phyloP scores from a whole-genome alignment of 148 eudicot species.

The Persicaria maculosa region DNA sequence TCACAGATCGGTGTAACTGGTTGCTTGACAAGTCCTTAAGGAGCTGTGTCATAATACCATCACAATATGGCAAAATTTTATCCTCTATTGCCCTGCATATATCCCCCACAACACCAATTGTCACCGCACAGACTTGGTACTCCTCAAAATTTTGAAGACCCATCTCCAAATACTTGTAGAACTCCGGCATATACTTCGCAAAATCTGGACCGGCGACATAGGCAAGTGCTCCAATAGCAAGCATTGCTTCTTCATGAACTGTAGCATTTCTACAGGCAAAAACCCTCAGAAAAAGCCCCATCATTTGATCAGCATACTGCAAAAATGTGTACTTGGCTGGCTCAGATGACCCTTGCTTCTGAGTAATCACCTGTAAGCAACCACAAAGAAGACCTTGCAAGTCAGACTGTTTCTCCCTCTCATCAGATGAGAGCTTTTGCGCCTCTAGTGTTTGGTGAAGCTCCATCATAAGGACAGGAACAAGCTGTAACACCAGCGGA shows the following conservation, averaged over 20 bases:
- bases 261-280: slow-evolving; percentile 87
- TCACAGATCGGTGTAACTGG: slow-evolving; percentile 88
- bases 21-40: slow-evolving; percentile 87
- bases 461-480: slow-evolving; percentile 83
- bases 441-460: slow-evolving; percentile 83
- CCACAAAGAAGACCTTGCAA: slow-evolving; percentile 96
- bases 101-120: slow-evolving; percentile 95
- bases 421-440: slow-evolving; percentile 70
- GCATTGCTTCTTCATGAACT: slow-evolving; percentile 95
- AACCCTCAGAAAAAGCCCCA: slow-evolving; percentile 75
- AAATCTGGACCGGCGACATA: slow-evolving; percentile 77
- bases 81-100: slow-evolving; percentile 88
- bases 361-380: slow-evolving; percentile 86
- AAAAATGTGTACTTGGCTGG: slow-evolving; percentile 52
- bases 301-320: slow-evolving; percentile 85
- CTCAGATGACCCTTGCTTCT: slow-evolving; percentile 82
- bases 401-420: slow-evolving; percentile 57
- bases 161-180: slow-evolving; percentile 82
- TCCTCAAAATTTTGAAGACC: slow-evolving; percentile 97
- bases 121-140: slow-evolving; percentile 90
- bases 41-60: slow-evolving; percentile 92
- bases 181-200: slow-evolving; percentile 71
- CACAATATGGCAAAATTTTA: slow-evolving; percentile 79
- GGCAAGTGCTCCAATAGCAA: slow-evolving; percentile 91
- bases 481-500: slow-evolving; percentile 69